A percentile compares a stretch with the other conserved stretches of the same genome.
Conservation (phyloP, 2,329 filamentous ascomycete species). For the Colletotrichum destructivum region DNA sequence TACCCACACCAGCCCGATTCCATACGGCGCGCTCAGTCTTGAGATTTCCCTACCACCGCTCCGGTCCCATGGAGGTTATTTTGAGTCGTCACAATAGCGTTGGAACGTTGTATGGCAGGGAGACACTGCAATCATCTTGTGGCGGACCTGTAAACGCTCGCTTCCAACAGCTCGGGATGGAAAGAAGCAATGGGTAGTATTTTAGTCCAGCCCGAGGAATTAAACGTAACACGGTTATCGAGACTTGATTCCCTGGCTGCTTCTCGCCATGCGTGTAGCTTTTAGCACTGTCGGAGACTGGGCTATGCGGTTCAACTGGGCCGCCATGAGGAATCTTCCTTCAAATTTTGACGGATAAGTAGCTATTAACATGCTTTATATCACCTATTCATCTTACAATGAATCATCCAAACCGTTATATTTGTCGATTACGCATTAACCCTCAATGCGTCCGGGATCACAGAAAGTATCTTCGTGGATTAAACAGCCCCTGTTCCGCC, state of each 20-base stretch:
- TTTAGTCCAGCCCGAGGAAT: fast-evolving
- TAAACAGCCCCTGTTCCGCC: neutral
- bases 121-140: neutral
- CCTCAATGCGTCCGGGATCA: neutral
- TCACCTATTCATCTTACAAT: neutral
- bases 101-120: neutral
- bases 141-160: neutral
- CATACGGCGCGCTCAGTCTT: no score
- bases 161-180: neutral
- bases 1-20: no score
- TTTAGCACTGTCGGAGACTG: fast-evolving
- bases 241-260: fast-evolving
- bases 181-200: no score
- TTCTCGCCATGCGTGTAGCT: no score
- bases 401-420: neutral
- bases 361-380: neutral
- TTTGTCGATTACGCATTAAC: neutral
- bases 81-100: neutral
- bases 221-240: fast-evolving
- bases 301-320: neutral
- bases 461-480: neutral
- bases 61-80: neutral
- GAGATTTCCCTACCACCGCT: no score
- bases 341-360: neutral
- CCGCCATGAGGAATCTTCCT: neutral